Base-by-base conservation (phyloP, 345 rosid genomes). In the Hypericum androsaemum region DNA sequence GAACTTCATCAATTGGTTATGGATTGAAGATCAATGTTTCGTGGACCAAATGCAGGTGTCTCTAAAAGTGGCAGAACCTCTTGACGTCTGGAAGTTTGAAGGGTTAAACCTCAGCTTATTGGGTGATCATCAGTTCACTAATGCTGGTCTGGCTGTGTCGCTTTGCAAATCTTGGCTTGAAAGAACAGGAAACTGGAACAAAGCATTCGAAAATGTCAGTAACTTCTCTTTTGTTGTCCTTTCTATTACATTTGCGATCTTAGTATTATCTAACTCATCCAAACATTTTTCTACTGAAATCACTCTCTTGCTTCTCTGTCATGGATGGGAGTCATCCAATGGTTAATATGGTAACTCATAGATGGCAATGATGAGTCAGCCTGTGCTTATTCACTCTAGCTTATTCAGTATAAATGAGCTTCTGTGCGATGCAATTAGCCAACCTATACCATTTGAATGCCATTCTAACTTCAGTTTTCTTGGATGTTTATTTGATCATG, bases 91-190 rank as follows among this genome's bases (percentile, higher is more conserved):
- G 59, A 67, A 52, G 56, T 66, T 77, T 69, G 65, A 74, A 6
- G 84, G 94, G 38, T 46, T 70, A 42, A 49, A 68, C 32, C 92
- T 86, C 69, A 54, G 97, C 59, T 71, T 89, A 61, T 75, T 87
- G 39, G 97, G 97, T 48, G 88, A 81, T 64, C 95, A 89, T 67
- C 95, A 89, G 73, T 69, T 77, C 53, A 68, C 68, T 57, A 89
- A 89, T 49, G 97, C 94, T 45, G 89, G 88, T 59, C 97, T 85
- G 71, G 97, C 97, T 54, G 77, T 85, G 69, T 74, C 95, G 58
- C 82, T 89, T 47, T 83, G 87, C 60, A 71, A 71, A 64, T 74
- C 75, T 66, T 89, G 97, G 97, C 89, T 89, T 71, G 80, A 69
- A 57, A 85, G 80, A 64, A 83, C 85, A 6, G 77, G 85, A 56